These are phyloP conservation scores for Carex scoparia DNA, from an alignment of 176 grass and related monocot genomes.

Conservation along the genomic window DNA sequence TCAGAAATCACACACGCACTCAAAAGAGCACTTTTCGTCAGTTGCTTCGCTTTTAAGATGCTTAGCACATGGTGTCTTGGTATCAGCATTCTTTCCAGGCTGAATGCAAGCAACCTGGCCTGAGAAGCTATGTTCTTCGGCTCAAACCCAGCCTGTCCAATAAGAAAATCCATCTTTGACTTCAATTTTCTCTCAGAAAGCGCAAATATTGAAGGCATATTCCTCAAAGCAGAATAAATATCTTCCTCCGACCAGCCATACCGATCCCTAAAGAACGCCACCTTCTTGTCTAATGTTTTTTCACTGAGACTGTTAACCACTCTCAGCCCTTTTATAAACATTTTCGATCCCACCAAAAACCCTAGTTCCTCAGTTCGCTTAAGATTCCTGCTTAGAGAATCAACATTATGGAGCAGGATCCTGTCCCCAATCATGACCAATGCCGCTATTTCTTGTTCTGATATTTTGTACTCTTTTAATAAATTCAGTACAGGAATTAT, in stretches of 20 bases:
- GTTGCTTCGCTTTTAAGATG: background rate
- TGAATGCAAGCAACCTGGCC: background rate
- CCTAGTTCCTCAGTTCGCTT: background rate
- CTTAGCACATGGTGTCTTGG: conserved; percentile 1
- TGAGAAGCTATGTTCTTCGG: background rate
- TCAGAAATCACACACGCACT: background rate
- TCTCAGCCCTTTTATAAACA: background rate
- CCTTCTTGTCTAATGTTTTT: background rate
- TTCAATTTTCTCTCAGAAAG: background rate
- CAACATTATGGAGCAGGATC: background rate
- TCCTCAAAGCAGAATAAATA: background rate
- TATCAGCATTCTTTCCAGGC: background rate
- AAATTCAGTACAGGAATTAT: background rate
- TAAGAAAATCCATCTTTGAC: conserved; percentile 17
- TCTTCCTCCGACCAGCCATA: conserved; percentile 8
- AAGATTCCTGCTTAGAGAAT: background rate
- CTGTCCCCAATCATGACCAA: background rate
- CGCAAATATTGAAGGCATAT: background rate
- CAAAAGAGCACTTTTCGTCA: background rate
- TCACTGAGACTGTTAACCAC: background rate
- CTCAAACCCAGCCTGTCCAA: background rate
- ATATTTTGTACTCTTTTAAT: background rate
- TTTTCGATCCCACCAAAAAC: background rate
- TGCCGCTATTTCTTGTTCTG: background rate
- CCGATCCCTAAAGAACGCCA: background rate